Base-by-base conservation (phyloP, 352 stramenopile genomes). In the Globisporangium ultimum region DNA sequence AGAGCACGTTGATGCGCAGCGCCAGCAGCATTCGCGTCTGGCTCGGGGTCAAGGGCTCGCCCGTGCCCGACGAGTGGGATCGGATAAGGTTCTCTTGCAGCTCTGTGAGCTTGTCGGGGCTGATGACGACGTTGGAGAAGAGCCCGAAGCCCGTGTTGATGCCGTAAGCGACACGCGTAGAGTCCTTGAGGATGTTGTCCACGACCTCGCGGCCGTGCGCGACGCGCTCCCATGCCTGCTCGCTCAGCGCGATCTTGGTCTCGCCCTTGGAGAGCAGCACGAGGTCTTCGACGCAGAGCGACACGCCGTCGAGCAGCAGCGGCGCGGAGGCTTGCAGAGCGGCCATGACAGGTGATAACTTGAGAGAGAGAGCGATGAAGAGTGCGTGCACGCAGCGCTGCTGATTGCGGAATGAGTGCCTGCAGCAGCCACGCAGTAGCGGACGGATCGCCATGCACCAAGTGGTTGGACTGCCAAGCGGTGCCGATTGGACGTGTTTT, bases 71-170 rank as follows among this genome's bases (percentile, higher is more conserved):
- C 58, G 81, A 84, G 67, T 91, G 81, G 53, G 81, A 91, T 46
- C 78, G 77, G 68, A 91, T 93, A 63, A 90, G 67, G 78, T 93
- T 90, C 53, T 92, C 82, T 55, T 97, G 87, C 53, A 96, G 62
- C 69, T 94, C 79, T 11, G 76, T 79, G 55, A 97, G 80, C 66
- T 95, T 91, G 53, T 93, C 78, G 41, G 80, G 72, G 36, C 72
- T 74, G 58, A 97, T 91, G 68, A 96, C 84, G 50, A 97, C 87
- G 61, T 97, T 93, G 42, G 80, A 94, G 72, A 96, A 97, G 55
- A 95, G 75, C 1, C 89, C 89, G 59, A 97, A 97, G 66, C 87
- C 89, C 63, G 89, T 97, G 76, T 97, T 97, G 79, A 97, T 97
- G 55, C 89, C 89, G 75, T 97, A 96, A 17, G 82, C 87, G 28